Evolutionary conservation across 208 protist genomes (phyloP), one percentile per base, ranked within the genome.

Genomic region (Naegleria lovaniensis): DNA sequence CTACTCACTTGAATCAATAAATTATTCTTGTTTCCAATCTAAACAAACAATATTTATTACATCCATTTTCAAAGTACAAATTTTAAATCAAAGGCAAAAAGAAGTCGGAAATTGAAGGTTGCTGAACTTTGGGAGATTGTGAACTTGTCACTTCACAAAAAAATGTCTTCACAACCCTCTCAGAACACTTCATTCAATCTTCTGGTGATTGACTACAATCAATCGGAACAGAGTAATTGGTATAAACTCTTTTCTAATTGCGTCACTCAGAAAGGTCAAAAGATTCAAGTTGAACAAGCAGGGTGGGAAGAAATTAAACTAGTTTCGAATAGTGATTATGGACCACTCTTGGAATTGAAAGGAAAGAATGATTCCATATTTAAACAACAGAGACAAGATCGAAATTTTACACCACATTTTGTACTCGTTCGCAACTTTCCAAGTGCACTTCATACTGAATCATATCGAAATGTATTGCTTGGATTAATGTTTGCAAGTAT

Each of bases 151-250:
- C 5, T 19, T 58, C 51, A 58, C 5, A 67, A 67, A 67, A 67
- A 67, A 67, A 67, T 67, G 55, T 67, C 55, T 22, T 67, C 55
- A 67, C 11, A 29, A 29, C 11, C 55, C n/a, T n/a, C n/a, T n/a
- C n/a, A n/a, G 19, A 67, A 15, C 3, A 22, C 55, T 67, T 67
- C 55, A 4, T 67, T 67, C 22, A 90, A 85, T 39, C 55, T 90
- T 2, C 15, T 90, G 25, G 48, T 90, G 3, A 90, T 90, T 76
- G 88, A 90, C 43, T 86, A 85, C 36, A 85, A 85, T 39, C 19
- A 39, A 33, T 58, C 40, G 0, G n/a, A 58, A 7, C 2, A 67
- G 22, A 29, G 19, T 3, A 38, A 84, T 59, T 52, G 79, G 88
- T 90, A 90, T 29, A 39, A 25, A 58, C 19, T 33, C 29, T 90